phyloP scores from a whole-genome alignment of 1,139 yeast species.

The Candida tetrigidarum region DNA sequence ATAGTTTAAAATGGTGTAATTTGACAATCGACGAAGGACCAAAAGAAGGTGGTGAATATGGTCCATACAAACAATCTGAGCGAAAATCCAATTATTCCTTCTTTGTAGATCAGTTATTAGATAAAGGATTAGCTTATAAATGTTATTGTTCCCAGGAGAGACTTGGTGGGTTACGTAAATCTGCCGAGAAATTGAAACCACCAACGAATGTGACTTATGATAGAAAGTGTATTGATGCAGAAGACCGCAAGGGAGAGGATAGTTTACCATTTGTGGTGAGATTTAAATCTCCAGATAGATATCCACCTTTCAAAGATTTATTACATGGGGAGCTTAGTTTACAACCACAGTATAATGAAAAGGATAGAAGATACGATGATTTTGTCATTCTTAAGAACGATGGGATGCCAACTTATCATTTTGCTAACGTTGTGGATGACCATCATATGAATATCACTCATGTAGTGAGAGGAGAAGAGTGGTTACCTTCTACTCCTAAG shows the following conservation, averaged over 20 bases:
- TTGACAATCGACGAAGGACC: conserved; percentile 86
- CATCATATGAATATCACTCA: conserved; percentile 92
- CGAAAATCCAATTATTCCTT: no score
- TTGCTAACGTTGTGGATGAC: conserved; percentile 95
- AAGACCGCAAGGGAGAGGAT: conserved; percentile 23
- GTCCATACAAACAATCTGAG: conserved; percentile 87
- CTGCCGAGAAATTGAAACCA: conserved; percentile 77
- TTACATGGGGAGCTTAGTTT: conserved; percentile 76
- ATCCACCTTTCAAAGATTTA: conserved; percentile 70
- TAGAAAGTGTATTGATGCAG: conserved; percentile 63
- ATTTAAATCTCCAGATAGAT: conserved; percentile 69
- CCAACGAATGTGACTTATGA: conserved; percentile 95
- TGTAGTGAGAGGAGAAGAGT: conserved; percentile 96
- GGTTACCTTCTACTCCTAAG: conserved; percentile 96
- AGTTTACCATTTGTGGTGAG: conserved; percentile 53
- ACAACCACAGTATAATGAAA: conserved; percentile 76
- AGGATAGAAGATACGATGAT: conserved; percentile 84
- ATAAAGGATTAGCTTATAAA: conserved; percentile 75
- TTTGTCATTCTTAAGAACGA: conserved; percentile 89
- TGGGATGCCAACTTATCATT: conserved; percentile 93
- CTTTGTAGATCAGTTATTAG: conserved; percentile 58
- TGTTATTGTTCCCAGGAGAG: conserved; percentile 90
- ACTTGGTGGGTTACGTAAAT: conserved; percentile 62
- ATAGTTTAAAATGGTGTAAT: conserved; percentile 79
- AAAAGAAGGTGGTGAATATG: conserved; percentile 60